Base-by-base conservation (phyloP, 148 eudicot genomes). In the Chenopodium suecicum region DNA sequence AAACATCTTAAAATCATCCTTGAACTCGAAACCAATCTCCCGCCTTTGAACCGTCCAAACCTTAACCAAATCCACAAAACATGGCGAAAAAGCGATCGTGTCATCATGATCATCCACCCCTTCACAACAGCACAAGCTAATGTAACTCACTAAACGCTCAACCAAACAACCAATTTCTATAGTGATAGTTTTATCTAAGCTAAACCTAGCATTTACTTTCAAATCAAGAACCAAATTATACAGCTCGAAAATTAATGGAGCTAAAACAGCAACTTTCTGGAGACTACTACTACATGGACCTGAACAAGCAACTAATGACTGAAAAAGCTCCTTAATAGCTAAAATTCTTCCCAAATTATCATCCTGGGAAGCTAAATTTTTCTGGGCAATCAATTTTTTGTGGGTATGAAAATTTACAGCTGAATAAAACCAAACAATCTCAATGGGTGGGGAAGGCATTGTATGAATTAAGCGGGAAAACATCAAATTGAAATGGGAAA, bases 371-470 rank as follows among this genome's bases (percentile, higher is more conserved):
- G 44, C 75, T 16, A 70, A 12, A 64, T 70, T 82, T 84, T 76
- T 84, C 62, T 16, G 78, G 22, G 46, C 64, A 65, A 56, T 82
- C 13, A 70, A 12, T 41, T 70, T 82, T 84, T 76, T 84, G 69
- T 73, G 83, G 62, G 83, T 54, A 32, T 89, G 94, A 73, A 86
- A 90, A 66, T 89, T 89, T 63, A 91, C 89, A 31, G 98, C 98
- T 22, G 94, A 82, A 79, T 94, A 89, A 74, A 94, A 94, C 98
- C 97, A 94, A 58, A 87, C 87, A 69, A 94, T 72, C 78, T 92
- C 97, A 58, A 94, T 86, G 6, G 98, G 95, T 20, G 98, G 98
- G 27, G 93, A 93, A 34, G 85, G 81, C 88, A 90, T 88, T 4
- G 90, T 82, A 75, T 90, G 95, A 34, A 94, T 86, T 81, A 91